Base-by-base conservation (phyloP, 1,139 yeast genomes). In the Pichia sp. region DNA sequence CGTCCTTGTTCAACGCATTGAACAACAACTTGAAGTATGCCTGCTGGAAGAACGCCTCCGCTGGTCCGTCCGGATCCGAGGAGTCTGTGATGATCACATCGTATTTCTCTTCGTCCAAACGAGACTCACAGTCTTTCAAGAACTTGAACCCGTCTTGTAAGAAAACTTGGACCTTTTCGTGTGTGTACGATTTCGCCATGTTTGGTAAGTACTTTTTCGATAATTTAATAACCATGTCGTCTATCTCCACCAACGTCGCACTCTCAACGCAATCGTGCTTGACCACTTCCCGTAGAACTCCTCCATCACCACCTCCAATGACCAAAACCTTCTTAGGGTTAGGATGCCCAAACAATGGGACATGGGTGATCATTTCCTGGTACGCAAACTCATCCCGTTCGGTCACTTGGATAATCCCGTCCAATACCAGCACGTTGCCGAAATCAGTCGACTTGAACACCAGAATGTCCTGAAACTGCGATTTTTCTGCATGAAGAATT, bases 21-120 rank as follows among this genome's bases (percentile, higher is more conserved):
- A 75, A 69, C 55, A 93, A 75, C 52, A 93, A 76, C 66, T 81
- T 77, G 72, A 92, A 93, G 74, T 92, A 93, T 58, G 82, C 83
- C 62, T 81, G 79, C 72, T 91, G 92, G 77, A 93, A 93, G 62
- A 93, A 87, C 48, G 90, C 89, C 65, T 85, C 96, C 3, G 99
- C 99, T 9, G 99, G 99, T 1, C 99, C 99, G 66, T 93, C 98
- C 2, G 98, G 98, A 70, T 93, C 99, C 9, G 96, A 87, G 9
- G 97, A 88, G 71, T 93, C 99, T 41, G 97, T 91, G 64, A 93
- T 91, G 62, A 93, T 91, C 50, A 92, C 86, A 71, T 93, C 98
- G 68, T 78, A 92, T 50, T 64, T 65, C 27, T 61, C 62, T 20
- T 33, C 42, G 6, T 52, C 56, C 6, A n/a, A 29, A 1, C 44